phyloP scores from a whole-genome alignment of 352 stramenopile species.

The Phytophthora melonis region DNA sequence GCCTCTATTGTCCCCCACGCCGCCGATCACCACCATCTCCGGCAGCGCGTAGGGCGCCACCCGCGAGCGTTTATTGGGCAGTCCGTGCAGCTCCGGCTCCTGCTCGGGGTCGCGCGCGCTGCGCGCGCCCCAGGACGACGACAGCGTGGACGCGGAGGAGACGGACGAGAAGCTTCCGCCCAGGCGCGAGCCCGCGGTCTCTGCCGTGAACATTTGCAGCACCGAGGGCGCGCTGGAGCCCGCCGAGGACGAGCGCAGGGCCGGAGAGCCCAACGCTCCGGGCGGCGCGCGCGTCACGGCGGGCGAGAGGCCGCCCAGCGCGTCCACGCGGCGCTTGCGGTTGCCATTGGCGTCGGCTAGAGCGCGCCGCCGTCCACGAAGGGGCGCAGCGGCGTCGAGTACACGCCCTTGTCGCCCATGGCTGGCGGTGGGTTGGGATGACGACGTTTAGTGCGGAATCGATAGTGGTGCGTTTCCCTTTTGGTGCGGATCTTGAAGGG shows the following conservation, averaged over 20 bases:
- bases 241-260: slow-evolving; percentile 5
- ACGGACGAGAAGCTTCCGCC: slow-evolving; percentile 31
- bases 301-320: slow-evolving; percentile 23
- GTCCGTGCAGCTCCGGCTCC: slow-evolving; percentile 39
- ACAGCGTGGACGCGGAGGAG: slow-evolving; percentile 29
- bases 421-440: not conserved
- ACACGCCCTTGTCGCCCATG: slow-evolving; percentile 35
- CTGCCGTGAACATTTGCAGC: slow-evolving; percentile 36
- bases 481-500: not conserved
- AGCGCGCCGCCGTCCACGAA: slow-evolving; percentile 24
- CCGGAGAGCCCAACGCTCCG: slow-evolving; percentile 17
- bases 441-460: slow-evolving; percentile 33
- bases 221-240: slow-evolving; percentile 25
- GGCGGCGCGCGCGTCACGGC: slow-evolving; percentile 24
- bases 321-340: slow-evolving; percentile 41
- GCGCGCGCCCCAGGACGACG: slow-evolving; percentile 38
- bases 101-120: slow-evolving; percentile 43
- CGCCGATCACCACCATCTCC: slow-evolving; percentile 12
- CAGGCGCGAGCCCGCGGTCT: slow-evolving; percentile 4
- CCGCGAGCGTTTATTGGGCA: slow-evolving; percentile 41
- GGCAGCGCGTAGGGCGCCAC: slow-evolving; percentile 18
- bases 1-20: not conserved
- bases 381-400: slow-evolving; percentile 15
- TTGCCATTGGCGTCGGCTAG: slow-evolving; percentile 6
- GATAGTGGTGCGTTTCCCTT: slow-evolving; percentile 17